Evolutionary conservation across 2,329 filamentous ascomycete species (phyloP).

Genomic region (Basipetospora chlamydospora): DNA sequence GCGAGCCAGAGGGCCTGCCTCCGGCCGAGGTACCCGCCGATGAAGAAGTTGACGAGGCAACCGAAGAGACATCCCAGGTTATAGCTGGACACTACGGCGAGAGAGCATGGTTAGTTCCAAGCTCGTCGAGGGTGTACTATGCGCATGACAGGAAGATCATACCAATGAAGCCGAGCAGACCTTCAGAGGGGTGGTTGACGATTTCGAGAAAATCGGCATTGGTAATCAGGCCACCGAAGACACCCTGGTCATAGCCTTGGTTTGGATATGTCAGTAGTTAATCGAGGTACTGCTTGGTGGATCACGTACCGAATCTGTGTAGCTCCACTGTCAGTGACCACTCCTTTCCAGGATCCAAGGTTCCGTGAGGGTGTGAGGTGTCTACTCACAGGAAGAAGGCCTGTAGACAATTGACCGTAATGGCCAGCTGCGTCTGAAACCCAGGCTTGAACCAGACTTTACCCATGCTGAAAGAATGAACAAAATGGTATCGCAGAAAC

Average conservation of each 20-base stretch:
- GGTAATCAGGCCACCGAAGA: constrained; percentile 39
- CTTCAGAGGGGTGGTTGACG: constrained; percentile 18
- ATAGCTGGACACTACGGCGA: constrained; percentile 1
- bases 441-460: neutral
- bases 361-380: neutral
- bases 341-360: neutral
- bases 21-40: constrained; percentile 47
- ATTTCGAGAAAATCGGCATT: constrained; percentile 5
- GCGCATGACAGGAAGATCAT: too few species aligned
- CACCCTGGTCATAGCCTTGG: constrained; percentile 38
- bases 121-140: constrained; percentile 8
- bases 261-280: too few species aligned
- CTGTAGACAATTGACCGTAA: neutral
- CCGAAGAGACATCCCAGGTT: constrained; percentile 3
- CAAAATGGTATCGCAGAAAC: too few species aligned
- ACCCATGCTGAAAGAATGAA: too few species aligned
- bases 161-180: constrained; percentile 25
- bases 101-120: constrained; percentile 30
- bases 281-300: too few species aligned
- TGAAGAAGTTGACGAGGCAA: constrained; percentile 18
- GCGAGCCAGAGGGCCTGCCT: constrained; percentile 45
- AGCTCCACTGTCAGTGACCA: neutral
- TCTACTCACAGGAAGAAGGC: neutral
- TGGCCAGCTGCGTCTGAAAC: neutral
- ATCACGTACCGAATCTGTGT: neutral